phyloP scores from a whole-genome alignment of 2,329 filamentous ascomycete genomes.

The Geosmithia morbida region DNA sequence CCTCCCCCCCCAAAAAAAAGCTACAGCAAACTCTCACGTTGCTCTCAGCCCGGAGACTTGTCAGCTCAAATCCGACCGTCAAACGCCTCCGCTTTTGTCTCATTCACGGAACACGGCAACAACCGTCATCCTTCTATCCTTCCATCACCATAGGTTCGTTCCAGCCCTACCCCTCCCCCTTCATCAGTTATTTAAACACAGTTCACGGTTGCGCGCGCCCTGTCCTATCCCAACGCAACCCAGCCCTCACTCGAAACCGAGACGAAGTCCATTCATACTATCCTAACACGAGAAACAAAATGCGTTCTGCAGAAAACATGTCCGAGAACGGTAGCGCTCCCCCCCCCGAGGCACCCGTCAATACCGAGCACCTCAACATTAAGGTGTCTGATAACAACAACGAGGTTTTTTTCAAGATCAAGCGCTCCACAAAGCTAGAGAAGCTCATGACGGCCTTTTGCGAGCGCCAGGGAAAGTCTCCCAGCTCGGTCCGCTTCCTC shows the following conservation, averaged over 20 bases:
- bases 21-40: background rate
- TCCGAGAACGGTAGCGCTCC: conserved; percentile 27
- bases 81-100: no score
- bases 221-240: no score
- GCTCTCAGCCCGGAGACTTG: no score
- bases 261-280: no score
- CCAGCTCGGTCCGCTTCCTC: conserved; percentile 76
- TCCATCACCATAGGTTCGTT: no score
- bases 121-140: no score
- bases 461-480: conserved; percentile 82
- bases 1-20: background rate
- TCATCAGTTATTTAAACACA: no score
- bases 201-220: no score
- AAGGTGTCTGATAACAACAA: conserved; percentile 99
- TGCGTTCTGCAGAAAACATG: background rate
- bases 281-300: background rate
- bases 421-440: conserved; percentile 86
- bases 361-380: conserved; percentile 84
- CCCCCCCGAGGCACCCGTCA: conserved; percentile 16
- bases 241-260: no score
- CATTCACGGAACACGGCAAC: no score
- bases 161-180: no score
- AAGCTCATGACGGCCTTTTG: conserved; percentile 99
- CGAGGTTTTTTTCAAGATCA: conserved; percentile 99
- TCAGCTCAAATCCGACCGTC: no score